phyloP scores from a whole-genome alignment of 768 basidiomycete genomes.

The Lentinula sp. region DNA sequence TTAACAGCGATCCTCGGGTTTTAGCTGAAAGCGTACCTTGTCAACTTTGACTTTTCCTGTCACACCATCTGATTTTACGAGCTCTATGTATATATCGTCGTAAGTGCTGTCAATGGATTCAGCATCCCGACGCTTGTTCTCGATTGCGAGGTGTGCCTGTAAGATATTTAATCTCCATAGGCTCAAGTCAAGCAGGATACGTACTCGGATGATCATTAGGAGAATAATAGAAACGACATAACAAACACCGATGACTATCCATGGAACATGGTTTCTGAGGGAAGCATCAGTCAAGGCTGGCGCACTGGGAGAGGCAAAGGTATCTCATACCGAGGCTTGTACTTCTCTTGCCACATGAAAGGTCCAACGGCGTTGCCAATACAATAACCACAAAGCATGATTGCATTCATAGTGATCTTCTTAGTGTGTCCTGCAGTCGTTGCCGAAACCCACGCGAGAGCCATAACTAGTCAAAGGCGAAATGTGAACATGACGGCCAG shows the following conservation, averaged over 20 bases:
- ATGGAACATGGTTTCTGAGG: slow-evolving; percentile 63
- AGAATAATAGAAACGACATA: slow-evolving; percentile 45
- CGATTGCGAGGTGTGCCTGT: slow-evolving; percentile 30
- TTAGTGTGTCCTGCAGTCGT: slow-evolving; percentile 73
- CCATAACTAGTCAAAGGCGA: slow-evolving; percentile 26
- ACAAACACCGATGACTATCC: slow-evolving; percentile 70
- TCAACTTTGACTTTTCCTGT: slow-evolving; percentile 1
- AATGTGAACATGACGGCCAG: slow-evolving; percentile 27
- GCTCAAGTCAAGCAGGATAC: slow-evolving; percentile 35
- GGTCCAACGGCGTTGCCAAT: slow-evolving; percentile 56
- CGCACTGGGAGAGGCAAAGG: slow-evolving; percentile 17
- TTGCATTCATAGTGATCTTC: slow-evolving; percentile 64
- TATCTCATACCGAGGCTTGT: slow-evolving; percentile 61
- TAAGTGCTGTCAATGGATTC: slow-evolving; percentile 21
- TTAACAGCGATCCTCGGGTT: not conserved
- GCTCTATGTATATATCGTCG: slow-evolving; percentile 2
- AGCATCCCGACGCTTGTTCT: slow-evolving; percentile 60
- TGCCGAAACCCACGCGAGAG: slow-evolving; percentile 57
- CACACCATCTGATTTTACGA: not conserved
- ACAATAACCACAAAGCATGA: slow-evolving; percentile 67
- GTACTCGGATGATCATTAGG: slow-evolving; percentile 31
- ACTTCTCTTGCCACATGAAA: slow-evolving; percentile 71
- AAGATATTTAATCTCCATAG: slow-evolving; percentile 21
- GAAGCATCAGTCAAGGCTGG: slow-evolving; percentile 52
- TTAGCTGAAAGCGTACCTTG: not conserved